Base-by-base conservation (phyloP, 2,329 filamentous ascomycete genomes). In the Colletotrichum sp. region DNA sequence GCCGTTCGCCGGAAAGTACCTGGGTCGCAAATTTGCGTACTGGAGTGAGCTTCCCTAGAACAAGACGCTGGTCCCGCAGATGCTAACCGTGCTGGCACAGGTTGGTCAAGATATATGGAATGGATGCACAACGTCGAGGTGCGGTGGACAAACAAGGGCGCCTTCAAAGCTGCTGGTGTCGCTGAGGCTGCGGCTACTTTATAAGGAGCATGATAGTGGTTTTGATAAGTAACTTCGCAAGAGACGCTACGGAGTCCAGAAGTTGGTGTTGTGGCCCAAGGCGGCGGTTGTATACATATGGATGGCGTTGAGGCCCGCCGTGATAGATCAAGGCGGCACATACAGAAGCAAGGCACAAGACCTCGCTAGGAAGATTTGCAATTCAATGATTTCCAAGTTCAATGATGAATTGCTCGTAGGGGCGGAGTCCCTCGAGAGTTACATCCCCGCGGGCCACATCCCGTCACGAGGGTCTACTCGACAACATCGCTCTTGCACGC, bases 11-110 rank as follows among this genome's bases (percentile, higher is more conserved):
- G 97, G 97, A 75, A 99, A 99, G 86, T 99, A 96, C 86, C 92
- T 98, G 84, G 97, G 97, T 61, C 91, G 97, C 84, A 98, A 95
- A 85, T 98, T 96, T 87, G 96, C 96, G 75, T 98, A 98, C 83
- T 98, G 96, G 95, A 95, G 96, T 98, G 90, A 84, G 94, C 30
- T 34, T 30, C 10, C 21, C 43, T 1, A 26, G 34, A 34, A 8
- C n/a, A 67, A 5, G 34, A 58, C 30, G 57, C 13, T 32, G 57
- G 57, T 32, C 26, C 13, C 13, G 18, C 21, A 4, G 12, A 24
- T 61, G 30, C 24, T 72, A 65, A 75, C 26, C 6, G 24, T 7
- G 13, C n/a, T 43, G 26, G 12, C 24, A 48, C 80, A 98, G 96
- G 95, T 79, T 98, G 96, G 96, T 94, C 93, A 26, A 93, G 94